Base-by-base conservation (phyloP, 2,329 filamentous ascomycete genomes). In the Colletotrichum camelliae region DNA sequence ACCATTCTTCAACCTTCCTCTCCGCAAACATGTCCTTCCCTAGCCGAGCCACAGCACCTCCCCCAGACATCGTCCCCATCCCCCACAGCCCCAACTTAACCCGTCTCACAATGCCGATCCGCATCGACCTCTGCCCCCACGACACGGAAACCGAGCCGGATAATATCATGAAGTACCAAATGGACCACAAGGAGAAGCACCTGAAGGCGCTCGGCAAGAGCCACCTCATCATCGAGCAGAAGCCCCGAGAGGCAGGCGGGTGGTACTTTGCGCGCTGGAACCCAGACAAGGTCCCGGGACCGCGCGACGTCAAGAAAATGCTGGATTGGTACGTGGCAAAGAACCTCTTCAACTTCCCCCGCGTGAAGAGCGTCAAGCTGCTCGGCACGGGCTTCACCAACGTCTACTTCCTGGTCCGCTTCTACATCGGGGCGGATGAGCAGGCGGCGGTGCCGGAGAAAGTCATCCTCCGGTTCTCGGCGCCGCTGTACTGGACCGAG, bases 401-500 rank as follows among this genome's bases (percentile, higher is more conserved):
- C 33, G 35, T 64, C 33, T 64, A 64, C 35, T 64, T 64, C 61
- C 12, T 64, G 0, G 58, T 75, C 5, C 60, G 62, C 27, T 66
- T 75, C 39, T 39, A 62, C 31, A 35, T 15, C 7, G 33, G 18
- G 12, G 6, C 33, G 15, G 9, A 5, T 27, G 29, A 6, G 16
- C 24, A 15, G 16, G 39, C 10, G 27, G 24, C 35, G 67, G 15
- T 77, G 3, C 62, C 67, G 13, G 33, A 67, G 9, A 66, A 69
- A 24, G 57, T 77, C 0, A 13, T 79, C 7, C 52, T 79, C 9
- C 66, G 74, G 1, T 60, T 78, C 31, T 18, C 35, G 4, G 60
- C 76, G 62, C 78, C 78, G 2, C 39, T 73, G 16, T 77, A 39
- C 24, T 58, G 3, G 7, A 15, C 78, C 52, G 8, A 67, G 43